phyloP scores from a whole-genome alignment of 352 stramenopile genomes.

The Phytopythium chamaehyphon region DNA sequence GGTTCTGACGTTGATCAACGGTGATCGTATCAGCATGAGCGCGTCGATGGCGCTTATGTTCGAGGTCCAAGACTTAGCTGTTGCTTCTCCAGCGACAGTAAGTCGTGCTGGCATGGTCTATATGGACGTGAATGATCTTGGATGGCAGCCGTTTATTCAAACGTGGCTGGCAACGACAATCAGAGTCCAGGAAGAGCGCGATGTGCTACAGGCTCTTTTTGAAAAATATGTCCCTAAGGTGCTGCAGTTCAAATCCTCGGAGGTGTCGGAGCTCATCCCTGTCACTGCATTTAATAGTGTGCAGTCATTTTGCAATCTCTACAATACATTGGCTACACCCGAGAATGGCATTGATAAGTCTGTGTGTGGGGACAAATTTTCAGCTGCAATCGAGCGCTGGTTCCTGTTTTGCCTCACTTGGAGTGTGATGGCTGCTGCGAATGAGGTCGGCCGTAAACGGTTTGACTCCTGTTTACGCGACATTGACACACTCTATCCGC shows the following conservation, averaged over 20 bases:
- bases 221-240: conserved; percentile 83
- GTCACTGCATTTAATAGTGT: conserved; percentile 81
- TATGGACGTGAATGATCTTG: conserved; percentile 86
- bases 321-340: conserved; percentile 64
- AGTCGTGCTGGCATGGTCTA: conserved; percentile 93
- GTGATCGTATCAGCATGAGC: conserved; percentile 84
- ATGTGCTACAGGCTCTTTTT: conserved; percentile 61
- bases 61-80: conserved; percentile 92
- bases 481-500: conserved; percentile 91
- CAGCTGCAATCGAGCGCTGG: conserved; percentile 68
- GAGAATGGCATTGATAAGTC: conserved; percentile 72
- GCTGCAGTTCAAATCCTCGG: conserved; percentile 53
- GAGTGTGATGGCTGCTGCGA: conserved; percentile 81
- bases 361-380: conserved; percentile 63
- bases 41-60: conserved; percentile 90
- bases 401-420: conserved; percentile 86
- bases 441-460: conserved; percentile 81
- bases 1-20: conserved; percentile 83
- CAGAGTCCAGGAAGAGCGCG: conserved; percentile 50
- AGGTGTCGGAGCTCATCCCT: conserved; percentile 73
- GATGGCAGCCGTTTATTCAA: conserved; percentile 74
- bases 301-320: conserved; percentile 84
- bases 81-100: conserved; percentile 92
- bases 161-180: conserved; percentile 75
- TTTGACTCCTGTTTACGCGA: conserved; percentile 88